Evolutionary conservation across 306 rosid genomes (phyloP).

Genomic region (Quercus robur): DNA sequence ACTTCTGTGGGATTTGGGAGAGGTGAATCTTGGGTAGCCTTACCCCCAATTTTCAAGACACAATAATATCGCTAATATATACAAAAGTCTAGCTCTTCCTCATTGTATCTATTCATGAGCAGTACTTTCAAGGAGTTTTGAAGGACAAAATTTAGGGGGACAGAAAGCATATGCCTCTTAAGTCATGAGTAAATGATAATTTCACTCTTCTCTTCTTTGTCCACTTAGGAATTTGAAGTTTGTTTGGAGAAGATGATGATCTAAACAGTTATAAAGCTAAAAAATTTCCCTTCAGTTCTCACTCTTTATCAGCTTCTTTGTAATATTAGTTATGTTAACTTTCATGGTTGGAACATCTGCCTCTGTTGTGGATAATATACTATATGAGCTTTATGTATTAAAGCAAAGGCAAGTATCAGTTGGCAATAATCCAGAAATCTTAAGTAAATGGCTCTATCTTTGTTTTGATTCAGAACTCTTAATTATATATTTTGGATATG

Average conservation of each 20-base stretch:
- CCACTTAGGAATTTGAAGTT: not conserved
- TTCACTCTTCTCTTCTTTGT: not conserved
- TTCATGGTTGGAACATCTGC: not conserved
- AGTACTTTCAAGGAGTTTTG: not conserved
- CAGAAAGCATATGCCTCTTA: not conserved
- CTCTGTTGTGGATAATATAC: not conserved
- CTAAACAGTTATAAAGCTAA: not conserved
- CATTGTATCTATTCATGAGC: not conserved
- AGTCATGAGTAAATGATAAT: not conserved
- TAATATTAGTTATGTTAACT: not conserved
- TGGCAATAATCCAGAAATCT: not conserved
- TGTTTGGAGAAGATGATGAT: not conserved
- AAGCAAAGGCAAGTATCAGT: not conserved
- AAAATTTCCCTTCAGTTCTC: not conserved
- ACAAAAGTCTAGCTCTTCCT: not conserved
- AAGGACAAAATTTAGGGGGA: not conserved
- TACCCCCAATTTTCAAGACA: not conserved
- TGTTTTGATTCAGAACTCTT: not conserved
- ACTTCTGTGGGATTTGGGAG: no score
- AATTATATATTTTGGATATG: not conserved
- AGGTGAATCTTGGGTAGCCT: no score
- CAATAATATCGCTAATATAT: not conserved
- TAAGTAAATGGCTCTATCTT: not conserved
- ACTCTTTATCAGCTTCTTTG: not conserved
- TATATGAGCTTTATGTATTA: not conserved